Conservation (phyloP, 2,329 filamentous ascomycete genomes). For the Fusarium newnesense region DNA sequence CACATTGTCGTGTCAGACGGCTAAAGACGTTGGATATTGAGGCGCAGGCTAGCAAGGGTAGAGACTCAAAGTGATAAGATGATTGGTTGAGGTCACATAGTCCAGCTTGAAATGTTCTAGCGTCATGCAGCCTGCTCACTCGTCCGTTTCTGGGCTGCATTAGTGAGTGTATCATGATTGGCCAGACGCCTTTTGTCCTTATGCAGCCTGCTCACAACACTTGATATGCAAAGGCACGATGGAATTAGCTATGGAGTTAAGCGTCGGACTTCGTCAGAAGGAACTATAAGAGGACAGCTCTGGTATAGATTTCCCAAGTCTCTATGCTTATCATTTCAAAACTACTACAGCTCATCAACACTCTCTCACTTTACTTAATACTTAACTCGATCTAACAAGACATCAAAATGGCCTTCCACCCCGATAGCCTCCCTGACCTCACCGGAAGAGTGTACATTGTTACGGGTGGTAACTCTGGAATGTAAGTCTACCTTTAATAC, state of each 20-base stretch:
- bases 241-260: background rate
- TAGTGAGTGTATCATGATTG: background rate
- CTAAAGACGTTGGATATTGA: background rate
- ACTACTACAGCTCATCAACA: background rate
- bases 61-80: background rate
- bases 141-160: too few relatives aligned
- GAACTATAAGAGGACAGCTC: background rate
- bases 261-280: background rate
- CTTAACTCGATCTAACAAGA: background rate
- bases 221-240: background rate
- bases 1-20: constrained; percentile 29
- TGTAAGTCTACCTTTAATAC: background rate
- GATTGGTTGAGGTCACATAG: background rate
- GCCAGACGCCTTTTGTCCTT: background rate
- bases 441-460: constrained; percentile 20
- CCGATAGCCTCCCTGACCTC: constrained; percentile 10
- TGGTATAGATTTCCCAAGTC: rapidly evolving
- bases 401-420: constrained; percentile 19
- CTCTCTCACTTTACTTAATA: too few relatives aligned
- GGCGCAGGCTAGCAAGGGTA: constrained; percentile 14
- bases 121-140: constrained; percentile 30
- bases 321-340: background rate
- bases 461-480: constrained; percentile 23
- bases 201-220: constrained; percentile 14
- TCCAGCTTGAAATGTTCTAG: background rate